These are phyloP conservation scores for Strobilomyces dryophilus DNA, from an alignment of 768 basidiomycete species.

Conservation along the genomic window DNA sequence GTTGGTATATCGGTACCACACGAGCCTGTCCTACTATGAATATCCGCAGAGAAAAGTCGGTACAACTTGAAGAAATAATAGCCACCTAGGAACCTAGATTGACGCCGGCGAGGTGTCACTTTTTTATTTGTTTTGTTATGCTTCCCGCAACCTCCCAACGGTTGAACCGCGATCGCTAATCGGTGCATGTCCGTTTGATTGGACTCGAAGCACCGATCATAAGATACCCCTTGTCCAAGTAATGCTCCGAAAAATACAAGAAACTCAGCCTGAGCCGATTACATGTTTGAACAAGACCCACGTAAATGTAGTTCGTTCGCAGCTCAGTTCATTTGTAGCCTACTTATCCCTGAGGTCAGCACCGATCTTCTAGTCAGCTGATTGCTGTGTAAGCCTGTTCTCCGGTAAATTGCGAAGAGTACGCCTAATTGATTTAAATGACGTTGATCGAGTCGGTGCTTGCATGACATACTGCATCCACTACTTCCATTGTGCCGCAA, in stretches of 20 bases:
- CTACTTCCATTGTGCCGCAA: constrained; percentile 12
- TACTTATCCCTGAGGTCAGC: neutral
- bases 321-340: neutral
- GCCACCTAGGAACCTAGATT: neutral
- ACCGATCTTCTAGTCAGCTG: neutral
- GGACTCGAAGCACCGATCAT: neutral
- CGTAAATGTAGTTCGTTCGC: constrained; percentile 11
- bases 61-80: neutral
- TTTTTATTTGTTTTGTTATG: neutral
- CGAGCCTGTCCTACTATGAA: neutral
- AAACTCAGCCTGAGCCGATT: constrained; percentile 10
- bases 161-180: neutral
- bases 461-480: neutral
- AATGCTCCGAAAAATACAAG: constrained; percentile 5
- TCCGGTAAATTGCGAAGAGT: neutral
- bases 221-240: neutral
- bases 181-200: neutral
- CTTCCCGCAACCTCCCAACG: neutral
- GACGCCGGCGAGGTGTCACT: constrained; percentile 6
- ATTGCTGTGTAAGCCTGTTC: no score
- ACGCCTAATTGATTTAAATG: neutral
- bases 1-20: neutral
- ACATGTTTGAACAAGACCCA: constrained; percentile 9
- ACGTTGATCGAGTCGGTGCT: neutral
- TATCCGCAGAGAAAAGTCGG: neutral